phyloP scores from a whole-genome alignment of 1,139 yeast genomes.

The Kluyveromyces marxianus region DNA sequence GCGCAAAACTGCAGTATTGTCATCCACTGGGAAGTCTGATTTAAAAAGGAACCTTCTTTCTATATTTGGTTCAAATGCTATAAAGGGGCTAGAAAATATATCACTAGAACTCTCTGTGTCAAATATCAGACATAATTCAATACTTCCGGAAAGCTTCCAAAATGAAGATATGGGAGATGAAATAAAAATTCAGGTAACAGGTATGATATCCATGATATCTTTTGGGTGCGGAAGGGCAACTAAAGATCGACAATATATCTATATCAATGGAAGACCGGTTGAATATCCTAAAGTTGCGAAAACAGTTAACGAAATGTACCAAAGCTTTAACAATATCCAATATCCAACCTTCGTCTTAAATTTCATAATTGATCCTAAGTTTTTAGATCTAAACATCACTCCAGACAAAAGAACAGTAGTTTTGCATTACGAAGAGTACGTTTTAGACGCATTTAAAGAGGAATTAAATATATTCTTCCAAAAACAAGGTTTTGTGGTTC shows the following conservation, averaged over 20 bases:
- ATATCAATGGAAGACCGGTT: conserved; percentile 71
- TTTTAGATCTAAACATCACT: conserved; percentile 75
- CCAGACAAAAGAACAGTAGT: conserved; percentile 80
- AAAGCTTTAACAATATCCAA: conserved; percentile 62
- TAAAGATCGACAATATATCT: conserved; percentile 68
- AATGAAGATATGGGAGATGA: conserved; percentile 10
- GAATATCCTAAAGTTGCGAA: conserved; percentile 47
- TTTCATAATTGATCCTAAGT: conserved; percentile 42
- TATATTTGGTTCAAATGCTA: conserved; percentile 62
- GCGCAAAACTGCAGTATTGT: conserved; percentile 43
- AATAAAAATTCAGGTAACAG: conserved; percentile 37
- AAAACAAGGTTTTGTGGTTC: conserved; percentile 37
- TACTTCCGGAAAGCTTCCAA: conserved; percentile 1
- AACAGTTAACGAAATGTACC: conserved; percentile 66
- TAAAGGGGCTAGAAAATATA: conserved; percentile 48
- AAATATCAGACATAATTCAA: background rate
- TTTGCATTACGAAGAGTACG: conserved; percentile 54
- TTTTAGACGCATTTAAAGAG: conserved; percentile 46
- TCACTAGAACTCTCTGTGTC: conserved; percentile 29
- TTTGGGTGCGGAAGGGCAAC: conserved; percentile 70
- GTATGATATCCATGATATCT: conserved; percentile 66
- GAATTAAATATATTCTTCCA: conserved; percentile 39
- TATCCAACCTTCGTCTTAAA: conserved; percentile 66
- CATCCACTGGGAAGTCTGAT: conserved; percentile 41
- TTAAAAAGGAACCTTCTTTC: conserved; percentile 52